These are phyloP conservation scores for Dictyostelium brefeldianum DNA, from an alignment of 78 protist species.

Conservation along the genomic window DNA sequence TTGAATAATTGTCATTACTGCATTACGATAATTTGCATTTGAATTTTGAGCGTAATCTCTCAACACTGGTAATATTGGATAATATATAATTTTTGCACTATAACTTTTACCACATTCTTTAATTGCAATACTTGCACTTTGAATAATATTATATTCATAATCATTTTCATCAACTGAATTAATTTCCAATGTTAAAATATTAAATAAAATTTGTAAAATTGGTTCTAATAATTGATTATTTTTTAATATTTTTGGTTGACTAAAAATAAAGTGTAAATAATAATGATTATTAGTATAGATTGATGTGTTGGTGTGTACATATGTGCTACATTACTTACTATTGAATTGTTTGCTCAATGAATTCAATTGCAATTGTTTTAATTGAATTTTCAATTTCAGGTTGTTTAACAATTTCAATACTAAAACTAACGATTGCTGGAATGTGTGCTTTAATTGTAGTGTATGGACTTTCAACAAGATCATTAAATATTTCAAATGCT, in stretches of 20 bases:
- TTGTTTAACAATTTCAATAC: slow-evolving; percentile 11
- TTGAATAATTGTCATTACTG: slow-evolving; percentile 25
- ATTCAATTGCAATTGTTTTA: slow-evolving; percentile 55
- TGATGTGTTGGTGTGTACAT: too few species aligned
- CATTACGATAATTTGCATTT: background rate
- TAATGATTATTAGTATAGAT: background rate
- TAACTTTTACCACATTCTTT: slow-evolving; percentile 40
- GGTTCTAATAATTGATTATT: slow-evolving; percentile 27
- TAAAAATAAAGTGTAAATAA: background rate
- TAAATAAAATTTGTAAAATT: slow-evolving; percentile 15
- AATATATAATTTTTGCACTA: slow-evolving; percentile 2
- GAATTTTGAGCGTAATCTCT: background rate
- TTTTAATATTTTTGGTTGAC: slow-evolving; percentile 44
- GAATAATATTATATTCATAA: slow-evolving; percentile 22
- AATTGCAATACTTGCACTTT: slow-evolving; percentile 38
- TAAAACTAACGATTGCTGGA: slow-evolving; percentile 27
- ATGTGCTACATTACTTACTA: background rate
- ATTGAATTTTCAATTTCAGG: slow-evolving; percentile 37
- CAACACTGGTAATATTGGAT: slow-evolving; percentile 25
- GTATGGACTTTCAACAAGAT: slow-evolving; percentile 67
- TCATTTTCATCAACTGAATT: slow-evolving; percentile 31
- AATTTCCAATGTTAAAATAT: slow-evolving; percentile 8
- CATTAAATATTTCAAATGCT: slow-evolving; percentile 79
- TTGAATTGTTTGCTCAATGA: slow-evolving; percentile 32
- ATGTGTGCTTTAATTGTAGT: slow-evolving; percentile 4